Conservation (phyloP, 768 basidiomycete species). For the Basidioascus undulatus region DNA sequence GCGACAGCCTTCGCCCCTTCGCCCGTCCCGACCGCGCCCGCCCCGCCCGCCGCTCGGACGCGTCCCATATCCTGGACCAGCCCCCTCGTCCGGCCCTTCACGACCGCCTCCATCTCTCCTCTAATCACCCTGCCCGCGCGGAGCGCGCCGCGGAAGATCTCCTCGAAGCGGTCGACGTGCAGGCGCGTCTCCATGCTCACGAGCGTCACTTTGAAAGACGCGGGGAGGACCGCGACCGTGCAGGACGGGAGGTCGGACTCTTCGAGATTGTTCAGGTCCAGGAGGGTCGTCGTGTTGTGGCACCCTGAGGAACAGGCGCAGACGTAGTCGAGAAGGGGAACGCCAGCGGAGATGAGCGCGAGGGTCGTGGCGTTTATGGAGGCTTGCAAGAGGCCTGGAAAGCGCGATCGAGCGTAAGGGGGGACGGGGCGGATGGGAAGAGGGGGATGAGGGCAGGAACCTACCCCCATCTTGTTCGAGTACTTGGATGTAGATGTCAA, state of each 20-base stretch:
- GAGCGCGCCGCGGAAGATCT: conserved; percentile 53
- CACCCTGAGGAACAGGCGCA: conserved; percentile 74
- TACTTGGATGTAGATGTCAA: conserved; percentile 81
- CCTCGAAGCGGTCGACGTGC: conserved; percentile 76
- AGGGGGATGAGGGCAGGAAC: conserved; percentile 1
- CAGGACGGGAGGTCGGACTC: conserved; percentile 74
- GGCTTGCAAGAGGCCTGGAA: conserved; percentile 48
- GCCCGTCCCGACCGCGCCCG: not conserved
- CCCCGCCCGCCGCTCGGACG: not conserved
- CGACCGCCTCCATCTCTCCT: conserved; percentile 53
- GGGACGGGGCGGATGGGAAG: not conserved
- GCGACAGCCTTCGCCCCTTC: not conserved
- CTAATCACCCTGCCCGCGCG: conserved; percentile 57
- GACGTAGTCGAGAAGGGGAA: conserved; percentile 73
- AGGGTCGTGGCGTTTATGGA: conserved; percentile 89
- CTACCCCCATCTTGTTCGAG: conserved; percentile 66
- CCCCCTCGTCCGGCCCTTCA: conserved; percentile 34
- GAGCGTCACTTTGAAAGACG: conserved; percentile 43
- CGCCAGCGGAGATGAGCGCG: conserved; percentile 68
- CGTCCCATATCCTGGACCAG: conserved; percentile 39
- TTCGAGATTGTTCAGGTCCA: conserved; percentile 72
- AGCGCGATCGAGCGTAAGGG: not conserved
- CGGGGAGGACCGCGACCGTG: conserved; percentile 73
- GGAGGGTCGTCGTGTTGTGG: conserved; percentile 46
- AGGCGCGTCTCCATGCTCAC: conserved; percentile 86